Evolutionary conservation across 805 yeast species (phyloP).

Genomic region (Candida sakaeoensis): DNA sequence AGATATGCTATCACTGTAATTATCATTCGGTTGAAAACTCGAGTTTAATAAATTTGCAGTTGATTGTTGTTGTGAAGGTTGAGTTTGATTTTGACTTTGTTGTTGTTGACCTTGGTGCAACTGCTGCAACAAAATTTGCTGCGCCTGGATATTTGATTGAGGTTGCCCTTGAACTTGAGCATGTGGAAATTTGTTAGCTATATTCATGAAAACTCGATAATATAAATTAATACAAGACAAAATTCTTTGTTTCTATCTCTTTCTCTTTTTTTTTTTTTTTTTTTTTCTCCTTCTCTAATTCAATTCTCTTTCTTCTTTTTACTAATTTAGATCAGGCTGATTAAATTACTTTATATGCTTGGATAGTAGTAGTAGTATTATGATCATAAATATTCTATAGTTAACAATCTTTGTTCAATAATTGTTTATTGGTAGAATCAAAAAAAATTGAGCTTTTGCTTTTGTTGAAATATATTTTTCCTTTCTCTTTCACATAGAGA

Average conservation of each 20-base stretch:
- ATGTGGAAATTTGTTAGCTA: conserved; percentile 36
- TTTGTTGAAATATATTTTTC: conserved; percentile 1
- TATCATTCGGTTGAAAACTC: conserved; percentile 13
- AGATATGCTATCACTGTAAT: conserved; percentile 15
- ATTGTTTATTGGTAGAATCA: no score
- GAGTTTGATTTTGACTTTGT: conserved; percentile 26
- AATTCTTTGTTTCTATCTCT: neutral
- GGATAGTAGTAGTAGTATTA: neutral
- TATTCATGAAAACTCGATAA: conserved; percentile 20
- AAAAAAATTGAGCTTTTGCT: conserved; percentile 1
- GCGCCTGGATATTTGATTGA: conserved; percentile 37
- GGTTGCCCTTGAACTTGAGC: conserved; percentile 27
- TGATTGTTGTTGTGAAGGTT: conserved; percentile 24
- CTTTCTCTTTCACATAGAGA: neutral
- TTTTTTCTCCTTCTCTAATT: neutral
- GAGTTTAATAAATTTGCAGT: conserved; percentile 10
- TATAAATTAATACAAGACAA: neutral
- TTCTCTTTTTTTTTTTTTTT: neutral
- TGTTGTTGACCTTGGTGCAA: conserved; percentile 36
- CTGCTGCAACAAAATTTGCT: conserved; percentile 40
- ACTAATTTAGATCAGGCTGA: neutral
- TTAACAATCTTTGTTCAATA: neutral
- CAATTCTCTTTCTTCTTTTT: no score
- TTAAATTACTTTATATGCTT: neutral
- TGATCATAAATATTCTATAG: neutral